phyloP scores from a whole-genome alignment of 495 filamentous ascomycete genomes.

The Aspergillus sclerotiicarbonarius region DNA sequence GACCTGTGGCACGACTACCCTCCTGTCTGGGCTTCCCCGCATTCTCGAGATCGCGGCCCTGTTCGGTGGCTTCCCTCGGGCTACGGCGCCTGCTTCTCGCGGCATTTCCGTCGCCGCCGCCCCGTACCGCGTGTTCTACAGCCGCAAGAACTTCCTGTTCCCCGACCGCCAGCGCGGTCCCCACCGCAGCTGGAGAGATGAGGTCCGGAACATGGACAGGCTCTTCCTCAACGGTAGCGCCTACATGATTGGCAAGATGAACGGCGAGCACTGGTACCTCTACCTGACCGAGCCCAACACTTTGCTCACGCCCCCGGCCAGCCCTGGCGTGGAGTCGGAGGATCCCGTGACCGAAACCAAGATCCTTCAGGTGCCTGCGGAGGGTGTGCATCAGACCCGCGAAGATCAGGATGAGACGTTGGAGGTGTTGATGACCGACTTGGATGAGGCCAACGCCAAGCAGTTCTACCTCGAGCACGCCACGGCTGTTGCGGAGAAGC shows the following conservation, averaged over 20 bases:
- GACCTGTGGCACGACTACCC: slow-evolving; percentile 96
- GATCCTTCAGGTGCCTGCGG: slow-evolving; percentile 52
- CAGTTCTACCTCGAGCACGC: slow-evolving; percentile 96
- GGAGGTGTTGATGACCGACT: slow-evolving; percentile 97
- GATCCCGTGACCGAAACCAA: slow-evolving; percentile 65
- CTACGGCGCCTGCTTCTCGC: slow-evolving; percentile 45
- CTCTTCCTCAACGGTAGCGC: slow-evolving; percentile 91
- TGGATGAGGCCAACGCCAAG: slow-evolving; percentile 88
- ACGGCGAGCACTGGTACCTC: slow-evolving; percentile 98
- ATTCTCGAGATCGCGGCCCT: slow-evolving; percentile 88
- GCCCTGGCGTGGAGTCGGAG: slow-evolving; percentile 55
- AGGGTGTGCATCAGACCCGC: slow-evolving; percentile 31
- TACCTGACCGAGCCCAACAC: slow-evolving; percentile 89
- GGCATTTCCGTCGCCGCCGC: slow-evolving; percentile 71
- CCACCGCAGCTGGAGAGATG: slow-evolving; percentile 95
- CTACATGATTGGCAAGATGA: slow-evolving; percentile 99
- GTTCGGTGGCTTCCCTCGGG: slow-evolving; percentile 79
- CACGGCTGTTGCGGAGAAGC: slow-evolving; percentile 81
- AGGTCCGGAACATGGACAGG: slow-evolving; percentile 86
- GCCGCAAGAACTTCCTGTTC: slow-evolving; percentile 96
- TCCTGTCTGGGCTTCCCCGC: slow-evolving; percentile 82
- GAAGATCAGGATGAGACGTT: slow-evolving; percentile 80
- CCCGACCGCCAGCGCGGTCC: slow-evolving; percentile 92
- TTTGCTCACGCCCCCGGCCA: slow-evolving; percentile 79
- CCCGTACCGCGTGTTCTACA: slow-evolving; percentile 97